These are phyloP conservation scores for Curvularia verruculosa DNA, from an alignment of 2,329 filamentous ascomycete genomes.

Conservation along the genomic window DNA sequence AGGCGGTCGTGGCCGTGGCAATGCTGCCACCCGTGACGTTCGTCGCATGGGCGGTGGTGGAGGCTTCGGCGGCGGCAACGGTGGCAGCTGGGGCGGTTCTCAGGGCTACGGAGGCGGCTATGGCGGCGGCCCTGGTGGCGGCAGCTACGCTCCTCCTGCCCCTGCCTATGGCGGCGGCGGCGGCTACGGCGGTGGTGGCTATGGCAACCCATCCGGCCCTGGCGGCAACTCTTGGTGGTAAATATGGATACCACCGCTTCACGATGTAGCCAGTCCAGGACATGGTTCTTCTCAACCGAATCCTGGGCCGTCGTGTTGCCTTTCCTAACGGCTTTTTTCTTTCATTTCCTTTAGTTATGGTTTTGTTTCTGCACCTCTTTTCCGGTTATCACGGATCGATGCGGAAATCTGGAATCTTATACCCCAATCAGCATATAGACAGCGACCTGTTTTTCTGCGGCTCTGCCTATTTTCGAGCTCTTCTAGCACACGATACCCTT, in stretches of 20 bases:
- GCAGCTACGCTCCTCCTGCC: constrained; percentile 55
- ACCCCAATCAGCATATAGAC: constrained; percentile 59
- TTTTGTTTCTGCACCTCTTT: constrained; percentile 42
- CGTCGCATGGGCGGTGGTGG: constrained; percentile 65
- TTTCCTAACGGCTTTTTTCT: constrained; percentile 22
- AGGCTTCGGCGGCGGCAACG: constrained; percentile 62
- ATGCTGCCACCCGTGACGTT: constrained; percentile 80
- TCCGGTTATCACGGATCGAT: constrained; percentile 43
- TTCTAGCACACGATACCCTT: constrained; percentile 48
- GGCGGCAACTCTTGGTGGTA: constrained; percentile 74
- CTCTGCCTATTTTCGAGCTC: constrained; percentile 50
- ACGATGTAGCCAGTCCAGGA: constrained; percentile 40
- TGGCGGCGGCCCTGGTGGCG: constrained; percentile 50
- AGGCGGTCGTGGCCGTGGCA: constrained; percentile 75
- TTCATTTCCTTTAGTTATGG: constrained; percentile 38
- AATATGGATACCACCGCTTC: constrained; percentile 27
- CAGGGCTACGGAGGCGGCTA: constrained; percentile 62
- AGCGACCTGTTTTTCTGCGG: constrained; percentile 56
- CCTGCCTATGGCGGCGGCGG: constrained; percentile 53
- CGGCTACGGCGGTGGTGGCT: constrained; percentile 59
- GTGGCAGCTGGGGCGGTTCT: constrained; percentile 45
- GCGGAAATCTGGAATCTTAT: constrained; percentile 53
- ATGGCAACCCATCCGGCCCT: constrained; percentile 71
- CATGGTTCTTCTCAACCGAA: constrained; percentile 29
- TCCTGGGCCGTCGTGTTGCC: constrained; percentile 32